Percentiles rank a stretch among this genome's conserved stretches.
phyloP scores from a whole-genome alignment of 139 green algal genomes.

The Chlamydomonas sp. region DNA sequence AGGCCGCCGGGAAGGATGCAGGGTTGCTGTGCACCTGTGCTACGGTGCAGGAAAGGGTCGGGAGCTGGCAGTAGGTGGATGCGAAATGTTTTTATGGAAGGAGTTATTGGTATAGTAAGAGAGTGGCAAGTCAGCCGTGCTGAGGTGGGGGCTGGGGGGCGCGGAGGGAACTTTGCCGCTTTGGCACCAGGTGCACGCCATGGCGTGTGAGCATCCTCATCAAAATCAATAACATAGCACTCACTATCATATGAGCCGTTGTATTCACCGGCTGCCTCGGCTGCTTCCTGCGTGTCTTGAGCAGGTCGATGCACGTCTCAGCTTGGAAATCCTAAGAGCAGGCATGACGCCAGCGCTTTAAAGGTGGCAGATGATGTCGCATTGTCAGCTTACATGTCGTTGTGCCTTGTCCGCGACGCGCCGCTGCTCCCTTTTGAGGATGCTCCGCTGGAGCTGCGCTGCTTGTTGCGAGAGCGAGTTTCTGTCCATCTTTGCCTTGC shows the following conservation, averaged over 20 bases:
- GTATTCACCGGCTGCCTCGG: slow-evolving; percentile 28
- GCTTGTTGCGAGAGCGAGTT: slow-evolving; percentile 30
- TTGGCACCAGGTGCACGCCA: too few relatives aligned
- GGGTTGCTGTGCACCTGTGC: too few relatives aligned
- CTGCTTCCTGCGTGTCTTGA: slow-evolving; percentile 3
- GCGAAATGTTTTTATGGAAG: not conserved
- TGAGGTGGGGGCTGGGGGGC: too few relatives aligned
- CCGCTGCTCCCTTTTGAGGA: slow-evolving; percentile 37
- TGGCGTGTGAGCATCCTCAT: too few relatives aligned
- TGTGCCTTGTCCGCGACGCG: slow-evolving; percentile 26
- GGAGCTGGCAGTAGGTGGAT: not conserved
- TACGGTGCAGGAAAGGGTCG: too few relatives aligned
- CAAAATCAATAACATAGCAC: not conserved
- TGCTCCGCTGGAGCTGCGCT: slow-evolving; percentile 34
- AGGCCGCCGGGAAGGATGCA: too few relatives aligned
- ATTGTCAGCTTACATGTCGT: slow-evolving; percentile 18
- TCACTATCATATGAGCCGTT: slow-evolving; percentile 13
- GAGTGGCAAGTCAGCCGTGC: too few relatives aligned
- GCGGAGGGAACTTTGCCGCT: too few relatives aligned
- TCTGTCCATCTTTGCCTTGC: slow-evolving; percentile 11
- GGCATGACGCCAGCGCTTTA: not conserved
- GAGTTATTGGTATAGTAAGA: not conserved
- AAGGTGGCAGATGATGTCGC: not conserved
- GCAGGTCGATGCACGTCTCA: not conserved
- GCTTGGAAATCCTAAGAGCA: not conserved